A percentile compares a stretch with the other conserved stretches of the same genome.
These are phyloP conservation scores for Escallonia rubra DNA, from an alignment of 129 eudicot species.

Conservation along the genomic window DNA sequence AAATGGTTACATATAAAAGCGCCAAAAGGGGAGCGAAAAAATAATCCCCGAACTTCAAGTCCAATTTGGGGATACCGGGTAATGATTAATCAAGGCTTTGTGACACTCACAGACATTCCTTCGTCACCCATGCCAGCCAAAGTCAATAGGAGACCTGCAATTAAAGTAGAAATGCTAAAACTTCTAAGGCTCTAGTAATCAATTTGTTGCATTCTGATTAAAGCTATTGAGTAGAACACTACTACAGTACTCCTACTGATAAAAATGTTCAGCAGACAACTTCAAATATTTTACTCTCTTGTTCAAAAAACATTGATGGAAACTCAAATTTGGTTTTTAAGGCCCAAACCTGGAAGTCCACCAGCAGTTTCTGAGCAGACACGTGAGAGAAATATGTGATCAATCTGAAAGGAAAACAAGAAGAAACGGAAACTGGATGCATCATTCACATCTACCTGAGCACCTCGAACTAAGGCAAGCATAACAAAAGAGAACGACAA, in stretches of 20 bases:
- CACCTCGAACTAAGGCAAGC: too few relatives aligned
- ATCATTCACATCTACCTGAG: too few relatives aligned
- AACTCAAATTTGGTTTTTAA: neutral
- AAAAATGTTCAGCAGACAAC: too few relatives aligned
- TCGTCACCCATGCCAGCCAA: slow-evolving; percentile 91
- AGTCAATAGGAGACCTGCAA: slow-evolving; percentile 77
- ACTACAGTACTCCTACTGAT: too few relatives aligned
- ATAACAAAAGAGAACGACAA: too few relatives aligned
- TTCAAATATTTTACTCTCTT: too few relatives aligned
- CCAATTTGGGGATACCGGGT: too few relatives aligned
- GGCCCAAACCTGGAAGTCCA: slow-evolving; percentile 78
- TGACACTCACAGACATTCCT: slow-evolving; percentile 78
- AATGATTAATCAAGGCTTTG: slow-evolving; percentile 4
- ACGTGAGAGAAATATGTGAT: slow-evolving; percentile 95
- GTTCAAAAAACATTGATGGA: neutral
- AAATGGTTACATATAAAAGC: too few relatives aligned
- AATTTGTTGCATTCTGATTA: neutral
- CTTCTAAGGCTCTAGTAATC: neutral
- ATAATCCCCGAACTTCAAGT: too few relatives aligned
- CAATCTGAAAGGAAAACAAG: slow-evolving; percentile 48
- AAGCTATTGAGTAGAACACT: neutral
- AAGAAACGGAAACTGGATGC: too few relatives aligned
- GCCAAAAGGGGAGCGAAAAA: too few relatives aligned
- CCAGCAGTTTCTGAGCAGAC: slow-evolving; percentile 99
- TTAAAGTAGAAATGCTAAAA: neutral